Evolutionary conservation across 2,329 filamentous ascomycete genomes (phyloP).

Genomic region (Acephala macrosclerotiorum): DNA sequence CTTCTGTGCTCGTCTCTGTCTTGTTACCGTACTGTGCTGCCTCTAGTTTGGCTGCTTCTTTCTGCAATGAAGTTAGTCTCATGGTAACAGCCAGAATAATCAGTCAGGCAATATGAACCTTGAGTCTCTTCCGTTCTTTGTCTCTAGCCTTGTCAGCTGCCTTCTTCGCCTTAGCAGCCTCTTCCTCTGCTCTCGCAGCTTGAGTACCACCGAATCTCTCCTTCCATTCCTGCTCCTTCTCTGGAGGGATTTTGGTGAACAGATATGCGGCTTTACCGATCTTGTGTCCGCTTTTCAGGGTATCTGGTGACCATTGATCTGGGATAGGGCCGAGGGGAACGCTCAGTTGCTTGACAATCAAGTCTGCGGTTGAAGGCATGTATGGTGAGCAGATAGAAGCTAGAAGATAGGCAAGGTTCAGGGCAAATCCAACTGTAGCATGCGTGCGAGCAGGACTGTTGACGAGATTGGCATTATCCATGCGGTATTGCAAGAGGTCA

Average conservation of each 20-base stretch:
- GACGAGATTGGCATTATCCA: constrained; percentile 50
- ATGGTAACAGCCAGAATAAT: not conserved
- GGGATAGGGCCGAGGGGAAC: constrained; percentile 65
- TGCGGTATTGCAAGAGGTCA: constrained; percentile 59
- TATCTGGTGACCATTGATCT: constrained; percentile 67
- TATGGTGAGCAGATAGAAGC: constrained; percentile 83
- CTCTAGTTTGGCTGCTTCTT: constrained; percentile 8
- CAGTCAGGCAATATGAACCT: constrained; percentile 40
- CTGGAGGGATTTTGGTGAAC: constrained; percentile 82
- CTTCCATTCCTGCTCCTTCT: constrained; percentile 86
- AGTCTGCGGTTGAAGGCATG: constrained; percentile 79
- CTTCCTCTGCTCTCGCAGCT: constrained; percentile 72
- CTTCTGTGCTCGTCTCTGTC: constrained; percentile 15
- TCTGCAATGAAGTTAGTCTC: constrained; percentile 30
- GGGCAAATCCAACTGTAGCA: constrained; percentile 71
- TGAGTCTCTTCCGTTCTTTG: constrained; percentile 54
- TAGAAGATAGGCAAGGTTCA: constrained; percentile 85
- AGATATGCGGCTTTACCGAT: constrained; percentile 82
- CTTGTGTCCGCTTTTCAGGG: constrained; percentile 76
- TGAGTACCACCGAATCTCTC: constrained; percentile 74
- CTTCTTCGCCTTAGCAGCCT: constrained; percentile 60
- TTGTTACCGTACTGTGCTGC: constrained; percentile 23
- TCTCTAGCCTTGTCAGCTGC: constrained; percentile 49
- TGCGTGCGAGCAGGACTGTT: constrained; percentile 47
- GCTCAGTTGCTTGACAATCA: constrained; percentile 81